Base-by-base conservation (phyloP, 2,329 filamentous ascomycete species). In the Colletotrichum coccodes region DNA sequence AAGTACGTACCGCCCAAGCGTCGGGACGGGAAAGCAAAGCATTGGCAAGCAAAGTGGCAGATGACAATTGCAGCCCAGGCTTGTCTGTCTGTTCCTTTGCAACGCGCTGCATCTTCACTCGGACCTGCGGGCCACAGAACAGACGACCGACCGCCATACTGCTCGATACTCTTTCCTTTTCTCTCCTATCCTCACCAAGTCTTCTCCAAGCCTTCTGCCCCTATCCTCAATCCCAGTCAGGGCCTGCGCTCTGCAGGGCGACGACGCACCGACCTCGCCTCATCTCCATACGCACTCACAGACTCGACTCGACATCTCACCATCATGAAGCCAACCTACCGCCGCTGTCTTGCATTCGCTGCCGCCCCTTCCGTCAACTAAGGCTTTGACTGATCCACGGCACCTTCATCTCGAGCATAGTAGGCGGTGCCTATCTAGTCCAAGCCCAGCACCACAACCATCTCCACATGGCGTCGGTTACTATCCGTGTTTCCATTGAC, bases 331-430 rank as follows among this genome's bases (percentile, higher is more conserved):
- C 54, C 65, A 42, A 18, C 16, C 47, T 49, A 52, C 53, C 65
- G 65, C 61, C 61, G 54, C 65, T 56, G 65, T 60, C 65, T 68
- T 56, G 62, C 47, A 58, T 34, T 44, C 50, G 38, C 61, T 68
- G 53, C 65, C 61, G 65, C 53, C 65, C 18, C 49, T 54, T 65
- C 65, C 65, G 65, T 36, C 34, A 53, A 34, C 54, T 61, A 68
- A 42, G 46, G 47, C 57, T 60, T 49, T n/a, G 44, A 60, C 34
- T 34, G 46, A 65, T 65, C 61, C 40, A 42, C 65, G n/a, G 23
- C 47, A 56, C 65, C 61, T 60, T 65, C 65, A 68, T 68, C 61
- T 68, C 49, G 30, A 59, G 65, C 61, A 68, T 50, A 65, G 50
- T 23, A 68, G 61, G 34, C 61, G 54, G 65, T 68, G 65, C 34